Evolutionary conservation across 176 grass and related monocot genomes (phyloP), one percentile per base, ranked within the genome.

Genomic region (Phyllostachys edulis): DNA sequence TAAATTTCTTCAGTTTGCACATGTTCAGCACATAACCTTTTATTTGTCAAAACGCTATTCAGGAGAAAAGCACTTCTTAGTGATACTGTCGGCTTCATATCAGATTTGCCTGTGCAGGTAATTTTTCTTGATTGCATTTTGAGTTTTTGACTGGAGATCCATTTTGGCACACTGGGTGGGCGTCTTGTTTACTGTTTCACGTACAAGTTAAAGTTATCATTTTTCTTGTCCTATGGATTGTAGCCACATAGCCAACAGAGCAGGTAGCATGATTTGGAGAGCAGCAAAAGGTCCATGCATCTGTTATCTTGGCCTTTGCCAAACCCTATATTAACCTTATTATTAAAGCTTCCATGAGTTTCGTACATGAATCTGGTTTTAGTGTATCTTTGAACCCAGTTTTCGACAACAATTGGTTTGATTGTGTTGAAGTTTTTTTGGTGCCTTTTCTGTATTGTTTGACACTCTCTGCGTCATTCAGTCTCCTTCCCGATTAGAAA

Each of bases 51-150:
- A 84, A 62, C 78, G 27, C 9, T 81, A 79, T 79, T 74, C 79
- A 98, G 96, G 91, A 94, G 63, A 83, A 98, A 93, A 82, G 45
- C 71, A 82, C 88, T 98, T 88, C 87, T 98, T 84, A 95, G 93
- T 17, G 96, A 98, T 79, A 98, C 96, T 5, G 96, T 98, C 85
- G 96, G 96, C 38, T 98, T 98, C 85, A 98, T 98, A 69, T 95
- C 91, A 82, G 93, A 98, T 90, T 92, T 98, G 78, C 96, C 96
- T 92, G 61, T 93, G 41, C 96, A 98, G 92, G 96, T 95, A 90
- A 78, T 34, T 61, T 69, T 77, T 80, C 45, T 47, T 45, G 57
- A 39, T 68, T 81, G 38, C 20, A 71, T 49, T 49, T 49, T 49
- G 46, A 20, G 18, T 55, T 80, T 65, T 85, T 32, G 23, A 65